Conservation (phyloP, 257 asterid genomes). For the Avicennia marina region DNA sequence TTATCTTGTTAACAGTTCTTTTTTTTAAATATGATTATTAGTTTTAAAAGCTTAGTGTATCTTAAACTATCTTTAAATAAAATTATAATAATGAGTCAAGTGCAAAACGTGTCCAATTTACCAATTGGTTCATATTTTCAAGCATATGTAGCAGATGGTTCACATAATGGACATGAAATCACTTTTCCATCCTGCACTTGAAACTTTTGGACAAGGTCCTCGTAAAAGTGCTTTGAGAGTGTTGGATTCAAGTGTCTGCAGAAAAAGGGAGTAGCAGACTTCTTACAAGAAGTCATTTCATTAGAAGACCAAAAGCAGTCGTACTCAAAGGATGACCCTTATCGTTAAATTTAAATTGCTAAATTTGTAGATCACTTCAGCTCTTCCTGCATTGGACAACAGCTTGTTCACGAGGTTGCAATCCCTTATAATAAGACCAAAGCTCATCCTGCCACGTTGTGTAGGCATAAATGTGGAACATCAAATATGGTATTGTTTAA, state of each 20-base stretch:
- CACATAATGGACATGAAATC: conserved; percentile 12
- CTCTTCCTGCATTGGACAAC: conserved; percentile 42
- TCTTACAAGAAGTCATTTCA: conserved; percentile 64
- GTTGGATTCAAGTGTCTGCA: too few species aligned
- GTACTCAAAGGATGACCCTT: conserved; percentile 44
- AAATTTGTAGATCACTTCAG: conserved; percentile 45
- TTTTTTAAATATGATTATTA: too few species aligned
- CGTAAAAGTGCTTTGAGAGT: too few species aligned
- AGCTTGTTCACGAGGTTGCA: conserved; percentile 39
- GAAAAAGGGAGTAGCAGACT: too few species aligned
- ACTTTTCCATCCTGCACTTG: conserved; percentile 69
- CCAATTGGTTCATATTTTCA: neutral
- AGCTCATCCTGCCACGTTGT: conserved; percentile 65
- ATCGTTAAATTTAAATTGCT: conserved; percentile 32
- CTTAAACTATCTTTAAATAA: too few species aligned
- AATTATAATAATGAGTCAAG: too few species aligned
- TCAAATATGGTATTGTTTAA: conserved; percentile 53
- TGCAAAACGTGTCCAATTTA: too few species aligned
- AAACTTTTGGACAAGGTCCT: too few species aligned
- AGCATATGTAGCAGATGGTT: neutral
- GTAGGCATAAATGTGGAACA: conserved; percentile 51
- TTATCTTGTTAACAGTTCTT: too few species aligned
- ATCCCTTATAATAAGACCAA: conserved; percentile 43
- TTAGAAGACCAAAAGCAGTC: conserved; percentile 51
- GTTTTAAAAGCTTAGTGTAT: too few species aligned